These are phyloP conservation scores for Zygosaccharomyces gambellarensis DNA, from an alignment of 805 yeast species.

Conservation along the genomic window DNA sequence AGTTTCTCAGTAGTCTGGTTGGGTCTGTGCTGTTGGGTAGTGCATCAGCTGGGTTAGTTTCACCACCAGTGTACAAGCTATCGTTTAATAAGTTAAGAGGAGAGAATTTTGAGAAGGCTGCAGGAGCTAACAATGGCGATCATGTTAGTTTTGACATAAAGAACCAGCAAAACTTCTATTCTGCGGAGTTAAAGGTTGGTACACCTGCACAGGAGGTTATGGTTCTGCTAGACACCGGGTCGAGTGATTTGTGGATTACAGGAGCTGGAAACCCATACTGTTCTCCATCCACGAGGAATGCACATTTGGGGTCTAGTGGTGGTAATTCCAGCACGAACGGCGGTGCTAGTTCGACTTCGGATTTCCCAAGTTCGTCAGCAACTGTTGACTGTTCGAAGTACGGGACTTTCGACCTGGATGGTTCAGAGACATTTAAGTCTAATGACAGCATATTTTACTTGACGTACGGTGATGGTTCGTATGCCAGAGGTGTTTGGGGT, in stretches of 20 bases:
- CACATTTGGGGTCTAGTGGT: background rate
- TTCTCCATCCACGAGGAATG: slow-evolving; percentile 10
- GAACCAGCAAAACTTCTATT: slow-evolving; percentile 42
- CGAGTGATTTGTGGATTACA: slow-evolving; percentile 57
- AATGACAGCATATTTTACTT: slow-evolving; percentile 39
- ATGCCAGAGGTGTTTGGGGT: slow-evolving; percentile 41
- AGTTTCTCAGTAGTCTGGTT: background rate
- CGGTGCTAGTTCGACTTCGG: background rate
- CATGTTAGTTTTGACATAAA: slow-evolving; percentile 21
- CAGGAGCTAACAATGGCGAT: slow-evolving; percentile 2
- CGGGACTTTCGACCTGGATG: slow-evolving; percentile 32
- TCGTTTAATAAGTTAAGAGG: slow-evolving; percentile 27
- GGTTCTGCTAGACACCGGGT: slow-evolving; percentile 62
- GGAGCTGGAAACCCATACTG: slow-evolving; percentile 47
- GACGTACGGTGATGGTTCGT: slow-evolving; percentile 48
- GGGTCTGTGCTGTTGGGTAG: background rate
- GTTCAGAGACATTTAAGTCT: slow-evolving; percentile 23
- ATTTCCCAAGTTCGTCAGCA: slow-evolving; percentile 12
- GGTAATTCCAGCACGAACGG: slow-evolving; percentile 1
- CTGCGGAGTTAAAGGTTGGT: slow-evolving; percentile 46
- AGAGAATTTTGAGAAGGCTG: slow-evolving; percentile 15
- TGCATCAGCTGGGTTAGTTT: background rate
- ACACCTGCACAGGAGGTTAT: slow-evolving; percentile 46
- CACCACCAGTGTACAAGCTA: slow-evolving; percentile 6
- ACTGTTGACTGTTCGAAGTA: slow-evolving; percentile 36